Evolutionary conservation across 1,139 yeast genomes (phyloP).

Genomic region (Pichia norvegensis): DNA sequence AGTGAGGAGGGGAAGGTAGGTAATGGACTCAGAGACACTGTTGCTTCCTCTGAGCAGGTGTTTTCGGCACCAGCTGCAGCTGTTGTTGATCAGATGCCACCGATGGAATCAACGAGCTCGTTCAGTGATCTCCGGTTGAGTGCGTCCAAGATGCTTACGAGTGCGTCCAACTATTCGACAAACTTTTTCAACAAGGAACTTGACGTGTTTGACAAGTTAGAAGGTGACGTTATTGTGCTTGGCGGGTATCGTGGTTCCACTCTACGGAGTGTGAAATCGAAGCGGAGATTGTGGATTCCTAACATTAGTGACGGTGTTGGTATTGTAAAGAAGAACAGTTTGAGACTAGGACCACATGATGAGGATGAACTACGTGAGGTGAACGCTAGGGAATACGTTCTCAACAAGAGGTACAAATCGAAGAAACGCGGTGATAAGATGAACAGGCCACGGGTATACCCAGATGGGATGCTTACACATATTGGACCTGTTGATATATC

Average conservation of each 20-base stretch:
- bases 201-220: constrained; percentile 41
- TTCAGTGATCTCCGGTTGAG: background rate
- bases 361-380: constrained; percentile 43
- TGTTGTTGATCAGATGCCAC: background rate
- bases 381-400: constrained; percentile 16
- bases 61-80: background rate
- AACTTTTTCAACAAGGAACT: constrained; percentile 23
- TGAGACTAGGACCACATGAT: constrained; percentile 62
- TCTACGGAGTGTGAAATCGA: constrained; percentile 57
- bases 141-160: constrained; percentile 1
- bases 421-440: constrained; percentile 28
- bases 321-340: constrained; percentile 57
- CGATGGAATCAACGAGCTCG: background rate
- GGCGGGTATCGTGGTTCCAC: constrained; percentile 89
- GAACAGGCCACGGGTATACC: constrained; percentile 38
- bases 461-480: constrained; percentile 74
- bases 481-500: constrained; percentile 86
- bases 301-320: constrained; percentile 77
- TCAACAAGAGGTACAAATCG: background rate
- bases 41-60: background rate
- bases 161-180: background rate
- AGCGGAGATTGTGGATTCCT: constrained; percentile 78
- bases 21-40: background rate
- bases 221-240: constrained; percentile 69
- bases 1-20: no score